These are phyloP conservation scores for Thymus quinquecostatus DNA, from an alignment of 257 asterid genomes.

Conservation along the genomic window DNA sequence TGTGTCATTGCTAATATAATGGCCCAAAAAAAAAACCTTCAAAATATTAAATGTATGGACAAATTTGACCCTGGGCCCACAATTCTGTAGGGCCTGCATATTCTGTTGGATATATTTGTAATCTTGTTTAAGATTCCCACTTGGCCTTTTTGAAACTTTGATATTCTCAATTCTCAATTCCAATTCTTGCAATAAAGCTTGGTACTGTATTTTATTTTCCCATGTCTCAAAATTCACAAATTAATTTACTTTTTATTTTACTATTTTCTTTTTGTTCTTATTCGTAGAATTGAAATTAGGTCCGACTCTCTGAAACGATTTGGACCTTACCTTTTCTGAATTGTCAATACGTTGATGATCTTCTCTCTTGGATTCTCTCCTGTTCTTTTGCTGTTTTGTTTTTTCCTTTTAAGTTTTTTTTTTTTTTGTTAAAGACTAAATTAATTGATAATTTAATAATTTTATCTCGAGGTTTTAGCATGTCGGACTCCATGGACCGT, in stretches of 20 bases:
- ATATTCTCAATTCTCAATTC: neutral
- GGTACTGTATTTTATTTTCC: neutral
- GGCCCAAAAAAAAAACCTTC: too few species aligned
- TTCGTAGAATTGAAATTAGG: neutral
- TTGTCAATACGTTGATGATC: neutral
- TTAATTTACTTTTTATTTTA: neutral
- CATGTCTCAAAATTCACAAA: slow-evolving; percentile 6
- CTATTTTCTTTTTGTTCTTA: slow-evolving; percentile 1
- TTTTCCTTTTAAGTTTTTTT: neutral
- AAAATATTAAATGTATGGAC: too few species aligned
- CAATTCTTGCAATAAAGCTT: neutral
- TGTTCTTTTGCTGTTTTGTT: neutral
- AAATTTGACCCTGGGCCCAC: too few species aligned
- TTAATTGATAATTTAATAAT: too few species aligned
- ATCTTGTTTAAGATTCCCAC: slow-evolving; percentile 17
- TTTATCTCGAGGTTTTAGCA: too few species aligned
- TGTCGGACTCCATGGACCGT: neutral
- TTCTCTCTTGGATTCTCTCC: neutral
- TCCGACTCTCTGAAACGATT: neutral
- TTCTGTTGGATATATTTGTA: slow-evolving; percentile 4
- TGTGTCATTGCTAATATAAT: too few species aligned
- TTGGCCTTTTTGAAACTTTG: neutral
- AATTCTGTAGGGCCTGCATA: too few species aligned
- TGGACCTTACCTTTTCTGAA: neutral
- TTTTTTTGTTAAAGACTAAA: neutral